Conservation (phyloP, 164 flowering plant genomes). For the Annona squamosa region DNA sequence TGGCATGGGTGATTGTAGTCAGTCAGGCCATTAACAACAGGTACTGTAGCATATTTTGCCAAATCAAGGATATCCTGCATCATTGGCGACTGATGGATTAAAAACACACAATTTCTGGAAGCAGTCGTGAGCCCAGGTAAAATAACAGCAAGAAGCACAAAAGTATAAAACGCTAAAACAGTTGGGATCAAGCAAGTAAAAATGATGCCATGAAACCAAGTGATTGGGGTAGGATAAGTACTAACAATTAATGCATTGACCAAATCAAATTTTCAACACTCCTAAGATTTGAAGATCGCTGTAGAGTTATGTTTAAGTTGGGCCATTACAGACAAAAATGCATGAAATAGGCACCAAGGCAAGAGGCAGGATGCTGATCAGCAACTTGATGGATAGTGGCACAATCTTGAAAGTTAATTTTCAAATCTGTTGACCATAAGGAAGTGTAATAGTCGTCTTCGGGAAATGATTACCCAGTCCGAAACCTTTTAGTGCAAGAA, state of each 20-base stretch:
- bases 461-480: too few relatives aligned
- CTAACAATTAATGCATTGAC: neutral
- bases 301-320: too few relatives aligned
- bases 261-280: neutral
- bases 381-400: too few relatives aligned
- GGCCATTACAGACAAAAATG: too few relatives aligned
- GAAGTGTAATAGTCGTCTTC: too few relatives aligned
- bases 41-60: conserved; percentile 76
- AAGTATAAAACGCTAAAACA: neutral
- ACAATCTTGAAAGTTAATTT: too few relatives aligned
- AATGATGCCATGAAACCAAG: neutral
- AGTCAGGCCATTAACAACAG: conserved; percentile 92
- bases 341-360: too few relatives aligned
- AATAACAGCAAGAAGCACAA: neutral
- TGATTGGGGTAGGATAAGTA: neutral
- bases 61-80: conserved; percentile 85
- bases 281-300: neutral
- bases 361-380: too few relatives aligned
- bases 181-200: neutral
- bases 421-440: too few relatives aligned
- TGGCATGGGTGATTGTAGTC: conserved; percentile 96
- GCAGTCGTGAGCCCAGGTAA: neutral
- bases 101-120: neutral
- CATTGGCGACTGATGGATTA: neutral
- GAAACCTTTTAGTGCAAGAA: too few relatives aligned